phyloP scores from a whole-genome alignment of 2,329 filamentous ascomycete genomes.

The Paracorniculantispora psalliotae region DNA sequence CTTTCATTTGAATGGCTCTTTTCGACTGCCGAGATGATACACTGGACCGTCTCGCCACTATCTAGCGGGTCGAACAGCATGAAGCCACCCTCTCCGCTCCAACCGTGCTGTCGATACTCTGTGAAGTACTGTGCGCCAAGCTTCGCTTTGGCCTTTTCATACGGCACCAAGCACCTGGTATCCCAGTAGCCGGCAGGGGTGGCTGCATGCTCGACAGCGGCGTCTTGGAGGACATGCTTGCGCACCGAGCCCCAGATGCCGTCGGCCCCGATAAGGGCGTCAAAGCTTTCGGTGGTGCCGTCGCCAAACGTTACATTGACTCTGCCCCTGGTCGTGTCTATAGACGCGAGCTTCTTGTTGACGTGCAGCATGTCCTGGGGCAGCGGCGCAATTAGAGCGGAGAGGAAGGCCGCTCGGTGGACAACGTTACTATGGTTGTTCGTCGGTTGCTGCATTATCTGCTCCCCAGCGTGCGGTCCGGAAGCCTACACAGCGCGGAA shows the following conservation, averaged over 20 bases:
- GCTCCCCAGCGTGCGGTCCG: not conserved
- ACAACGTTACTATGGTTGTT: conserved; percentile 13
- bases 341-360: conserved; percentile 15
- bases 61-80: conserved; percentile 4
- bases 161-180: not conserved
- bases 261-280: conserved; percentile 21
- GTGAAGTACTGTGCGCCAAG: conserved; percentile 3
- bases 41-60: conserved; percentile 5
- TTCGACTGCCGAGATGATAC: not conserved
- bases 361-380: conserved; percentile 13
- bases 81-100: not conserved
- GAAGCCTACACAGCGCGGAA: not conserved
- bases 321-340: conserved; percentile 4
- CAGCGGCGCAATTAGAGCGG: conserved; percentile 17
- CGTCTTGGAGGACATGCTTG: conserved; percentile 16
- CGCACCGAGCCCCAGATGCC: conserved; percentile 20
- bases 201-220: not conserved
- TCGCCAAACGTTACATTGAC: conserved; percentile 6
- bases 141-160: not conserved
- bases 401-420: conserved; percentile 20
- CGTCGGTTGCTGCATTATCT: not conserved
- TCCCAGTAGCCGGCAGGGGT: conserved; percentile 3
- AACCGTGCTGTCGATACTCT: not conserved
- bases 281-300: conserved; percentile 14
- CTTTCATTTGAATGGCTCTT: not conserved